Conservation (phyloP, 176 grass and related monocot species). For the Rhynchospora tenuis region DNA sequence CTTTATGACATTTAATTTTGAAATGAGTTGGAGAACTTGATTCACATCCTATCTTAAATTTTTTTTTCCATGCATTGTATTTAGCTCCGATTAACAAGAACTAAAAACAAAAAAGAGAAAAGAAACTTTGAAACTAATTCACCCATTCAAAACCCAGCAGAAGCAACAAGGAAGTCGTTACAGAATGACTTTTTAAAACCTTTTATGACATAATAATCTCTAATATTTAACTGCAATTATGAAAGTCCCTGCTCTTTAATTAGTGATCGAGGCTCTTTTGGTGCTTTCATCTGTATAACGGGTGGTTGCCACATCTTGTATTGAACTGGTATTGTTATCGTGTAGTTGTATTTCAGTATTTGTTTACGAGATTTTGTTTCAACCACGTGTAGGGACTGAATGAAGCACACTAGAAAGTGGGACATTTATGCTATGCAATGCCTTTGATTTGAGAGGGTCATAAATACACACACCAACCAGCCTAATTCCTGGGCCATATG, state of each 20-base stretch:
- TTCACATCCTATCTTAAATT: too few species aligned
- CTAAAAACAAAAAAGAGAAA: too few species aligned
- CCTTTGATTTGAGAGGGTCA: not conserved
- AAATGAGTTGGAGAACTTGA: too few species aligned
- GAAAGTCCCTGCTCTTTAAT: slow-evolving; percentile 9
- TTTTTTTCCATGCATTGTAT: not conserved
- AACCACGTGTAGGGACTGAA: not conserved
- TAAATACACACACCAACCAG: slow-evolving; percentile 7
- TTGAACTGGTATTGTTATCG: not conserved
- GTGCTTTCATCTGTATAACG: not conserved
- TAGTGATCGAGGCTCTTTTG: slow-evolving; percentile 11
- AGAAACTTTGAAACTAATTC: not conserved
- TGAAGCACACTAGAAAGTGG: slow-evolving; percentile 6
- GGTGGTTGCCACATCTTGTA: not conserved
- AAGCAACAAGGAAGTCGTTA: not conserved
- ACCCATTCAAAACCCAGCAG: not conserved
- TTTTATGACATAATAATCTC: slow-evolving; percentile 10
- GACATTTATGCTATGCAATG: slow-evolving; percentile 6
- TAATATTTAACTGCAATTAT: not conserved
- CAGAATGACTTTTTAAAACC: not conserved
- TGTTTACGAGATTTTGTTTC: not conserved
- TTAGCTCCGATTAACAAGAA: not conserved
- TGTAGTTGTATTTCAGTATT: too few species aligned
- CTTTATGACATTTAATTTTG: too few species aligned
- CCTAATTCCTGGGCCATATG: slow-evolving; percentile 7